Evolutionary conservation across 83 land plant genomes (phyloP).

Genomic region (Thuja plicata): DNA sequence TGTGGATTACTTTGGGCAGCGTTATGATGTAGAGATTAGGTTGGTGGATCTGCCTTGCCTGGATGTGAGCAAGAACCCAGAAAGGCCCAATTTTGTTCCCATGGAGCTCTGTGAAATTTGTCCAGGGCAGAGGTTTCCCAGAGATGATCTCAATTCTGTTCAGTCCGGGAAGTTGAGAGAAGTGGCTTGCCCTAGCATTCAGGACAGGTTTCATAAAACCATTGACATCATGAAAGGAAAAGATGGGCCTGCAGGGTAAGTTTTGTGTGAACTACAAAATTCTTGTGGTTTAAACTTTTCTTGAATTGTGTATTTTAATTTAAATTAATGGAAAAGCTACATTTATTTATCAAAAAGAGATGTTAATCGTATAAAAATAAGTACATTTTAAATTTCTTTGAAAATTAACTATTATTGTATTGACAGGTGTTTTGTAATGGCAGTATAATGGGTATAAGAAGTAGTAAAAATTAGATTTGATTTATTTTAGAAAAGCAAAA

Average conservation of each 20-base stretch:
- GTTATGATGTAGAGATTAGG: constrained; percentile 22
- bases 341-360: too few species aligned
- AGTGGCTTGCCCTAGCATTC: constrained; percentile 21
- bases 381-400: too few species aligned
- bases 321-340: too few species aligned
- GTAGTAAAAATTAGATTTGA: too few species aligned
- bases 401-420: too few species aligned
- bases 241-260: constrained; percentile 61
- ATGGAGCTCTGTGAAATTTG: constrained; percentile 64
- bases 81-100: constrained; percentile 43
- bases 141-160: constrained; percentile 24
- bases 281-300: not conserved
- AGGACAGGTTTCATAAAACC: constrained; percentile 22
- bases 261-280: too few species aligned
- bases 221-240: constrained; percentile 18
- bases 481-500: too few species aligned
- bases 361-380: too few species aligned
- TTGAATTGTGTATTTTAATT: too few species aligned
- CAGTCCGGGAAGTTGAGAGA: constrained; percentile 11
- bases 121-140: constrained; percentile 47
- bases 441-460: too few species aligned
- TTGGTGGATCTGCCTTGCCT: constrained; percentile 45
- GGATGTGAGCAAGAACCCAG: constrained; percentile 29
- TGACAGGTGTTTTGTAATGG: too few species aligned
- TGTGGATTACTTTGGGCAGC: constrained; percentile 30